phyloP scores from a whole-genome alignment of 2,329 filamentous ascomycete species.

The Cadophora gregata region DNA sequence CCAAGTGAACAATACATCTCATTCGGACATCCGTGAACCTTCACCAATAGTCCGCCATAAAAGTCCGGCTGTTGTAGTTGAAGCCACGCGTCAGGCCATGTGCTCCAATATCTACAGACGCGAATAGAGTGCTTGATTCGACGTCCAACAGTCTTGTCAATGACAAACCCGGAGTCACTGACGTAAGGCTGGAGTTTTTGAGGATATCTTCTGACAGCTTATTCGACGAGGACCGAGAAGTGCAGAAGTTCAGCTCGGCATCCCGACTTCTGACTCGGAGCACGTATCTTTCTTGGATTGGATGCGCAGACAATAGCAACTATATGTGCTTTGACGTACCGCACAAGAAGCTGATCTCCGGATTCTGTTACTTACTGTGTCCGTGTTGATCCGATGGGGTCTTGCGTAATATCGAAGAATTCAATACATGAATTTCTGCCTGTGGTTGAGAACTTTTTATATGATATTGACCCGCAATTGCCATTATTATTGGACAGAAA shows the following conservation, averaged over 20 bases:
- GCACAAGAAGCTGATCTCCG: background rate
- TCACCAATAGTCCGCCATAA: constrained; percentile 11
- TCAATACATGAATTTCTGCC: background rate
- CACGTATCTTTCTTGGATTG: background rate
- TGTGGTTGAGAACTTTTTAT: background rate
- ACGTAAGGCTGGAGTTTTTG: background rate
- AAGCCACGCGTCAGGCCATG: constrained; percentile 5
- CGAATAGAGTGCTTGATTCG: background rate
- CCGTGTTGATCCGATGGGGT: background rate
- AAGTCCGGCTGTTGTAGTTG: constrained; percentile 11
- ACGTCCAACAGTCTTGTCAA: background rate
- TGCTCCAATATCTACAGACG: background rate
- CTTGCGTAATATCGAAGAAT: background rate
- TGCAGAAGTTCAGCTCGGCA: background rate
- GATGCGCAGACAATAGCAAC: background rate
- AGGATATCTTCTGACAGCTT: background rate
- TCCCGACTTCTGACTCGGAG: background rate
- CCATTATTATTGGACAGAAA: background rate
- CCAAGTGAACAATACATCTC: background rate
- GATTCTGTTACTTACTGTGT: background rate
- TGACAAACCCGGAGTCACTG: background rate
- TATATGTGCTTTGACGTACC: background rate
- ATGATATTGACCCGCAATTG: background rate
- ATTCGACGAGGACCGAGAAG: constrained; percentile 3
- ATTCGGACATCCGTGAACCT: constrained; percentile 11